Percentiles rank a stretch among this genome's conserved stretches.
Conservation (phyloP, 345 rosid genomes). For the Citrus hindsii region DNA sequence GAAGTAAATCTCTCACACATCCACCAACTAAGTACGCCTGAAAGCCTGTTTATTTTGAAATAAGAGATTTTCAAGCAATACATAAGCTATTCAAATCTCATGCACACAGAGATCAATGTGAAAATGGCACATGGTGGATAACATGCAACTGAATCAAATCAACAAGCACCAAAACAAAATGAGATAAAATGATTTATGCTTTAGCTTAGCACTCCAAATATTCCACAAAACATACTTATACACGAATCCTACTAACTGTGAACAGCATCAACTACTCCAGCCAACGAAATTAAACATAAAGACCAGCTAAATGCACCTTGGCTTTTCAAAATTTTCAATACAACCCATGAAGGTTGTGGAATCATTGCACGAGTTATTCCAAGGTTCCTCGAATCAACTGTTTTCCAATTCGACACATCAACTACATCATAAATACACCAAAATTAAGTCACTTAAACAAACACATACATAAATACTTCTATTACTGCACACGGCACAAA, state of each 20-base stretch:
- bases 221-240: neutral
- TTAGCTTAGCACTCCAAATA: neutral
- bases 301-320: constrained; percentile 34
- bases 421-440: constrained; percentile 23
- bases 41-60: constrained; percentile 44
- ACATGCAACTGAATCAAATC: neutral
- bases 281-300: neutral
- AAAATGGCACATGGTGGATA: neutral
- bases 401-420: constrained; percentile 64
- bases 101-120: neutral
- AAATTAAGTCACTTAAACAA: neutral
- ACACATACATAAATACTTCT: neutral
- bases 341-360: constrained; percentile 46
- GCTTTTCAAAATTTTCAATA: constrained; percentile 46
- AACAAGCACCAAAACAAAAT: constrained; percentile 2
- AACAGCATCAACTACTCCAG: neutral
- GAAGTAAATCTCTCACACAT: constrained; percentile 86
- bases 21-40: constrained; percentile 93
- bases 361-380: constrained; percentile 50
- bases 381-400: constrained; percentile 34
- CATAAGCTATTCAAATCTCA: neutral
- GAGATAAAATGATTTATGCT: neutral
- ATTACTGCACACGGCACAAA: neutral
- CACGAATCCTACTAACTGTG: neutral
- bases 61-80: neutral